A percentile compares a stretch with the other conserved stretches of the same genome.
Evolutionary conservation across 2,329 filamentous ascomycete species (phyloP).

Genomic region (Coniochaeta hoffmannii): DNA sequence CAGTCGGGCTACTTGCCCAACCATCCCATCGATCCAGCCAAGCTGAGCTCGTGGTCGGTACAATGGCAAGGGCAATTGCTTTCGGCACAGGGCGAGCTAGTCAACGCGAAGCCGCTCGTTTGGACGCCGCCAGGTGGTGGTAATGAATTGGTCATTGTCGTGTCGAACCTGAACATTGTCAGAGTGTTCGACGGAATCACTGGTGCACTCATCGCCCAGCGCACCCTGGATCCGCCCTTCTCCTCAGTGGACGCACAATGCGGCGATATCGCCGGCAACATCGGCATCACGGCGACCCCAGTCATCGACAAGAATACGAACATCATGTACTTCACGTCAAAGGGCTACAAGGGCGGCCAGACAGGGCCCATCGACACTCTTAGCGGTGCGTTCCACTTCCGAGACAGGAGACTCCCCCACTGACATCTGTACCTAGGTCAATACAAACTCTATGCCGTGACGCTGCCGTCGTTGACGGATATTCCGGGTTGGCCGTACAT

Average conservation of each 20-base stretch:
- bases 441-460: conserved; percentile 11
- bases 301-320: conserved; percentile 26
- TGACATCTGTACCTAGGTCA: not conserved
- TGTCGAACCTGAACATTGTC: conserved; percentile 30
- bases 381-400: not conserved
- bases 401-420: not conserved
- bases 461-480: conserved; percentile 7
- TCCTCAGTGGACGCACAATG: conserved; percentile 27
- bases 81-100: not conserved
- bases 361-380: conserved; percentile 6
- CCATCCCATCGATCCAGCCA: conserved; percentile 32
- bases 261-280: conserved; percentile 28
- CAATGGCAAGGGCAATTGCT: not conserved
- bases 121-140: conserved; percentile 1
- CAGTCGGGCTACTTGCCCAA: conserved; percentile 30
- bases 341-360: conserved; percentile 23
- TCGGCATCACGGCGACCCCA: conserved; percentile 29
- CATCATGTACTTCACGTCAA: conserved; percentile 28
- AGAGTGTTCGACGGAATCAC: conserved; percentile 32
- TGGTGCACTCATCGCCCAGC: conserved; percentile 26
- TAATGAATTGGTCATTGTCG: conserved; percentile 28
- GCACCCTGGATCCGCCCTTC: conserved; percentile 32
- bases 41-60: conserved; percentile 11
- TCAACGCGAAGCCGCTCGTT: not conserved
- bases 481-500: conserved; percentile 33